Conservation (phyloP, 441 rosid species). For the Metrosideros polymorpha region DNA sequence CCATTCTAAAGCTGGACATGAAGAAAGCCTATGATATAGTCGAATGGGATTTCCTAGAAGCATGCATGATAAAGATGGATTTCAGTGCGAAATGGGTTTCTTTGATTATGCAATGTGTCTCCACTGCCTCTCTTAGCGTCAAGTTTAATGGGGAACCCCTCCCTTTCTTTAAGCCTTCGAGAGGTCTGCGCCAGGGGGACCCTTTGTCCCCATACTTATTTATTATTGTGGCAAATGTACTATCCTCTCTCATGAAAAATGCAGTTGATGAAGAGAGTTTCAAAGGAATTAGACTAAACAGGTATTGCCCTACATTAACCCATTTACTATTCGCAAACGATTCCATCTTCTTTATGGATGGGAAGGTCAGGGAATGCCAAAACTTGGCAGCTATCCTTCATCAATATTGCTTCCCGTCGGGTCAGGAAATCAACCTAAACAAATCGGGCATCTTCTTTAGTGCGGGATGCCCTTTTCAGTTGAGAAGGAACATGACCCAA, state of each 20-base stretch:
- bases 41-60: rapidly evolving
- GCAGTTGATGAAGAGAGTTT: too few species aligned
- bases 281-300: too few species aligned
- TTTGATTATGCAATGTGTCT: neutral
- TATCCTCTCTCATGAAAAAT: neutral
- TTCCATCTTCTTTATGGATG: too few species aligned
- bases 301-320: too few species aligned
- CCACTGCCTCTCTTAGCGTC: rapidly evolving
- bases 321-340: too few species aligned
- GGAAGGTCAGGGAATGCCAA: too few species aligned
- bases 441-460: too few species aligned
- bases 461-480: too few species aligned
- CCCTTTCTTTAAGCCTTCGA: neutral
- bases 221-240: neutral
- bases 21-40: neutral
- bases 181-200: neutral
- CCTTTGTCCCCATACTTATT: neutral
- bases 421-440: too few species aligned
- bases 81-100: neutral
- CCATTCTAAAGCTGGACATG: neutral
- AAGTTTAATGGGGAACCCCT: neutral
- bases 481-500: too few species aligned
- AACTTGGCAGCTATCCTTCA: too few species aligned
- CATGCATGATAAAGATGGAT: neutral
- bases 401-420: too few species aligned